Evolutionary conservation across 345 rosid genomes (phyloP), one percentile per base, ranked within the genome.

Genomic region (Acer yangbiense): DNA sequence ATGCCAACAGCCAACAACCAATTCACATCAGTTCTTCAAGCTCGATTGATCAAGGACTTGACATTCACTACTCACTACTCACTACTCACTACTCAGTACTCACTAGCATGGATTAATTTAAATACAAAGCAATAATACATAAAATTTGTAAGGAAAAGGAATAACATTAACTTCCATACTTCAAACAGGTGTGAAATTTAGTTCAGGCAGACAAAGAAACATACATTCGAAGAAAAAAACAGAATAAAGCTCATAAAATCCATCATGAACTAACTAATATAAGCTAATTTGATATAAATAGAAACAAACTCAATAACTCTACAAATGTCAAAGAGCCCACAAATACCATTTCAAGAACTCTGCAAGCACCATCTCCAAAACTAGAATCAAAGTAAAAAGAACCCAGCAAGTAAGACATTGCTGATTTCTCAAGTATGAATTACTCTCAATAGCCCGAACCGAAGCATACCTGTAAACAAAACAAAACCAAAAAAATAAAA

Each of bases 351-450:
- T 27, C 32, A 80, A 64, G 62, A 76, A 32, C 62, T 76, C 48
- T 18, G 68, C 55, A 44, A 85, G 64, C 17, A 78, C 77, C 74
- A 63, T 25, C 76, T 82, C 85, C 74, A 85, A 39, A 17, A 75
- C 17, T 41, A 70, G 58, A 25, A 73, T 62, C 65, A 78, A 57
- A 35, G 80, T 76, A 82, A 80, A 82, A 48, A 85, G 61, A 60
- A 82, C 82, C 88, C 86, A 85, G 57, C 76, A 85, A 29, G 79
- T 23, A 35, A 85, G 78, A 67, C 88, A 85, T 85, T 82, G 84
- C 74, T 78, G 79, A 70, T 75, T 76, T 62, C 41, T 73, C 1
- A 80, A 68, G 46, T 29, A 60, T 20, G 84, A 82, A 58, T 32
- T 41, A 41, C 69, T 82, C 82, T 82, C 72, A 32, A 85, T 65